Evolutionary conservation across 2,329 filamentous ascomycete species (phyloP).

Genomic region (Hypoxylon sp.): DNA sequence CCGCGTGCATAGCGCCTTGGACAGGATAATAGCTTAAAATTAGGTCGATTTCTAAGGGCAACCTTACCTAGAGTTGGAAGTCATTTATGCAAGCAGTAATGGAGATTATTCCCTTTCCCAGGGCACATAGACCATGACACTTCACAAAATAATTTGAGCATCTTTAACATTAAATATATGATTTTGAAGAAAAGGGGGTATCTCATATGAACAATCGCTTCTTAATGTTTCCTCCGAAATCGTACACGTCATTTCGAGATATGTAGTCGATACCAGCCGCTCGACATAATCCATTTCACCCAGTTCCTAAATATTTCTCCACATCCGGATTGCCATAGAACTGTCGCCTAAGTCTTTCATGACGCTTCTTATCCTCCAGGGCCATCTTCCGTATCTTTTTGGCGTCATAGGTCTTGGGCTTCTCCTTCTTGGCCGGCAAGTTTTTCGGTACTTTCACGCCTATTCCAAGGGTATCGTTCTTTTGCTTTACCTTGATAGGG

Average conservation of each 20-base stretch:
- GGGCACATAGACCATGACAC: not conserved
- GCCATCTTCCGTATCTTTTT: conserved; percentile 76
- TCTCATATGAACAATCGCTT: conserved; percentile 29
- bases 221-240: conserved; percentile 19
- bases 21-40: not conserved
- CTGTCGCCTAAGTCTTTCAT: conserved; percentile 75
- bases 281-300: conserved; percentile 33
- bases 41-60: not conserved
- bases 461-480: conserved; percentile 82
- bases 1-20: not conserved
- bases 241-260: conserved; percentile 7
- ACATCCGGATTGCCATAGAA: conserved; percentile 84
- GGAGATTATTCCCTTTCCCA: not conserved
- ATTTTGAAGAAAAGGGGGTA: conserved; percentile 35
- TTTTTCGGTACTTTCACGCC: conserved; percentile 67
- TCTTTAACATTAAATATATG: not conserved
- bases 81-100: not conserved
- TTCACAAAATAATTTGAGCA: not conserved
- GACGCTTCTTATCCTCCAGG: conserved; percentile 72
- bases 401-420: conserved; percentile 72
- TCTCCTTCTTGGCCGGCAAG: conserved; percentile 59
- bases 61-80: not conserved
- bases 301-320: conserved; percentile 76
- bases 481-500: conserved; percentile 80
- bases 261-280: conserved; percentile 8